A percentile compares a stretch with the other conserved stretches of the same genome.
Evolutionary conservation across 2,329 filamentous ascomycete species (phyloP).

Genomic region (Emmonsiellopsis sp.): DNA sequence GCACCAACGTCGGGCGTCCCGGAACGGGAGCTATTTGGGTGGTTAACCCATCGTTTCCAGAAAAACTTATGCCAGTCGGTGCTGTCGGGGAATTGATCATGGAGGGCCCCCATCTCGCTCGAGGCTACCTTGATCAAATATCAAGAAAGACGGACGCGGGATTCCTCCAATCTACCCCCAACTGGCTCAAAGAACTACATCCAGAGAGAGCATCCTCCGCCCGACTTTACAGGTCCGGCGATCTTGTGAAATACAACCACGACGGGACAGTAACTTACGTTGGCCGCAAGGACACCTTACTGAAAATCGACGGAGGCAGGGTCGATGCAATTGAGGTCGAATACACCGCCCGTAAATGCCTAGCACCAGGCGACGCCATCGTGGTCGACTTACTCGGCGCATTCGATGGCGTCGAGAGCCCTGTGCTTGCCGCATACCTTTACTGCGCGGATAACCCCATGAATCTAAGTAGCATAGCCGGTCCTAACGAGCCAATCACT

Average conservation of each 20-base stretch:
- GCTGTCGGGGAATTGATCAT: slow-evolving; percentile 28
- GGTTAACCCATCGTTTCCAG: slow-evolving; percentile 24
- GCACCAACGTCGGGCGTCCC: slow-evolving; percentile 6
- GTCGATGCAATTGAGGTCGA: slow-evolving; percentile 83
- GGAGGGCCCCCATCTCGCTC: slow-evolving; percentile 28
- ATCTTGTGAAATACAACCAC: slow-evolving; percentile 60
- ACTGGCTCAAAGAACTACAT: slow-evolving; percentile 46
- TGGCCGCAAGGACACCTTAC: slow-evolving; percentile 68
- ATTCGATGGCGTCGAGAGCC: neutral
- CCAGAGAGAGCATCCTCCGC: slow-evolving; percentile 50
- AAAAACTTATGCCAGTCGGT: slow-evolving; percentile 29
- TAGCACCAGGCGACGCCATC: neutral
- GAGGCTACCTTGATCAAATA: slow-evolving; percentile 32
- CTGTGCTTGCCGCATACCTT: neutral
- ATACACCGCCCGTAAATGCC: slow-evolving; percentile 29
- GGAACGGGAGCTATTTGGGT: slow-evolving; percentile 20
- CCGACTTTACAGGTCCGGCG: slow-evolving; percentile 71
- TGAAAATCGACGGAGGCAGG: slow-evolving; percentile 77
- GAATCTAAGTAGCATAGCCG: neutral
- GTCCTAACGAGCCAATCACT: neutral
- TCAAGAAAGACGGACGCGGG: slow-evolving; percentile 22
- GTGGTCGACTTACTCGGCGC: neutral
- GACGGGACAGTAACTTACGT: slow-evolving; percentile 69
- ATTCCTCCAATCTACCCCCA: slow-evolving; percentile 39
- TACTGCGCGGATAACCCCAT: slow-evolving; percentile 1